phyloP scores from a whole-genome alignment of 148 eudicot genomes.

The Chenopodium suecicum region DNA sequence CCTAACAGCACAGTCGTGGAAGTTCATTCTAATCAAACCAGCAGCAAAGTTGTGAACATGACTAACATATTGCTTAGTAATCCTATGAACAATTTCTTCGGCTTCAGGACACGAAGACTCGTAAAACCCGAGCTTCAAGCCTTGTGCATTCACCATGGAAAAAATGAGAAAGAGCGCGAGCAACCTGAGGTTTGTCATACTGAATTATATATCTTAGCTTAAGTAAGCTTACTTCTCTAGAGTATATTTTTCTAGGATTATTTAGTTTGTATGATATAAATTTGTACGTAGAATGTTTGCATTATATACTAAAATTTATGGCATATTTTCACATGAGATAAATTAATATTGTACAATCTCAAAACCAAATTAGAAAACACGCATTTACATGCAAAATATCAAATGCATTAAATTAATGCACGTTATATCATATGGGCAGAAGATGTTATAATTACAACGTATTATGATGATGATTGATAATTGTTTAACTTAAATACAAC shows the following conservation, averaged over 20 bases:
- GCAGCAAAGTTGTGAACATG: slow-evolving; percentile 41
- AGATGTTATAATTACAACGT: not conserved
- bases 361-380: not conserved
- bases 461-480: too few species aligned
- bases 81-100: slow-evolving; percentile 30
- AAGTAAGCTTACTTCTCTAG: too few species aligned
- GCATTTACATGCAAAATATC: not conserved
- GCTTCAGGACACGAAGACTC: slow-evolving; percentile 38
- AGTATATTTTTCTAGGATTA: not conserved
- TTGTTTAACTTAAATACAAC: not conserved
- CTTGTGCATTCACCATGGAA: slow-evolving; percentile 24
- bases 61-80: slow-evolving; percentile 30
- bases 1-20: slow-evolving; percentile 64
- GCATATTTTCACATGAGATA: not conserved
- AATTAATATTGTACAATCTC: not conserved
- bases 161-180: slow-evolving; percentile 9
- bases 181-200: slow-evolving; percentile 2
- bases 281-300: not conserved
- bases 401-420: not conserved
- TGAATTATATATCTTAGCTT: not conserved
- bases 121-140: slow-evolving; percentile 34
- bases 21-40: slow-evolving; percentile 49
- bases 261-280: not conserved
- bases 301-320: not conserved
- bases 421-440: not conserved